These are phyloP conservation scores for Trichosanthes cucumerina DNA, from an alignment of 306 rosid genomes.

Conservation along the genomic window DNA sequence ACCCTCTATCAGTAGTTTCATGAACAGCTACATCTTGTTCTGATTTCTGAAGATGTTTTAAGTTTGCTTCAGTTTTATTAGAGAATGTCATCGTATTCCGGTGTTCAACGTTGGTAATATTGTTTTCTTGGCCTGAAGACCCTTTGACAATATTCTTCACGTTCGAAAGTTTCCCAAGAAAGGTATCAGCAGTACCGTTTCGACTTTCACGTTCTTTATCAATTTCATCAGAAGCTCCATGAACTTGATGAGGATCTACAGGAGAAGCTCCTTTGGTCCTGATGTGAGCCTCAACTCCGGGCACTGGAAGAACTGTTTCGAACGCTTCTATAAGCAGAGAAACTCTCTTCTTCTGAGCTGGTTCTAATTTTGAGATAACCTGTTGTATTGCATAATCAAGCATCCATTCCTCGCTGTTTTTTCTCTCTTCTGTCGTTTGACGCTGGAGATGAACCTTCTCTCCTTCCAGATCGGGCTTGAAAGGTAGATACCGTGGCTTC, in stretches of 20 bases:
- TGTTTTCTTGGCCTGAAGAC: conserved; percentile 3
- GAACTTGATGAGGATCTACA: conserved; percentile 22
- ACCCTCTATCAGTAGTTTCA: conserved; percentile 18
- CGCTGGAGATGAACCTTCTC: conserved; percentile 52
- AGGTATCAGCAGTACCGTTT: conserved; percentile 11
- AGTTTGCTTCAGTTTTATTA: background rate
- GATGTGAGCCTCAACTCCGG: conserved; percentile 28
- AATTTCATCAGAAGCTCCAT: conserved; percentile 16
- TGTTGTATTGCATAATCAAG: conserved; percentile 76
- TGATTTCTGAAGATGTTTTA: background rate
- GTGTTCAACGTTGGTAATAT: background rate
- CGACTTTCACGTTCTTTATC: conserved; percentile 12
- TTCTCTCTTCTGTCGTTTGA: conserved; percentile 39
- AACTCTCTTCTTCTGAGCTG: conserved; percentile 68
- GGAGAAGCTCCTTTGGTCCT: conserved; percentile 17
- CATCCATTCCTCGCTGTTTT: conserved; percentile 81
- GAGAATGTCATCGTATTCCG: background rate
- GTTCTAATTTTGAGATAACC: conserved; percentile 67
- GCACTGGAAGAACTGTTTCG: conserved; percentile 54
- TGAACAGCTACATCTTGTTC: background rate
- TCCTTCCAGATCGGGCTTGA: conserved; percentile 32
- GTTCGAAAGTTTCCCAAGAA: conserved; percentile 18
- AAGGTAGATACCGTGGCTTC: conserved; percentile 25
- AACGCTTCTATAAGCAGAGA: conserved; percentile 69
- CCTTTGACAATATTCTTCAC: conserved; percentile 12